Conservation (phyloP, 495 filamentous ascomycete genomes). For the Lentithecium fluviatile region DNA sequence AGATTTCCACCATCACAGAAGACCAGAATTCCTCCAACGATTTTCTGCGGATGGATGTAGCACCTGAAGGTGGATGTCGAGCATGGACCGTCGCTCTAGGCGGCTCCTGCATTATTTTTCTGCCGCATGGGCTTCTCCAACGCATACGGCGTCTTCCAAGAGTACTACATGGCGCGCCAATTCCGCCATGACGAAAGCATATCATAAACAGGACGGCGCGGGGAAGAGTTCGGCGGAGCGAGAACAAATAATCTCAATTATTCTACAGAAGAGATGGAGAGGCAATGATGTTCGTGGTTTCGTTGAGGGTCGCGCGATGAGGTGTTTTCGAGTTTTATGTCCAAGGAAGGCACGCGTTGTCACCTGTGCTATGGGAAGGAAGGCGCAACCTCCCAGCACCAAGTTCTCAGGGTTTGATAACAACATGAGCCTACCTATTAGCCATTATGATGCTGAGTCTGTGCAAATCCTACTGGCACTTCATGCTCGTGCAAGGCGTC, state of each 20-base stretch:
- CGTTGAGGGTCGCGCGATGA: too few species aligned
- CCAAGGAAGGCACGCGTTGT: too few species aligned
- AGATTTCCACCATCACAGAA: not conserved
- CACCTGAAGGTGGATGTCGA: slow-evolving; percentile 40
- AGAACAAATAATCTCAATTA: slow-evolving; percentile 52
- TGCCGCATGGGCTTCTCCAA: slow-evolving; percentile 61
- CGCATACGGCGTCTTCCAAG: slow-evolving; percentile 62
- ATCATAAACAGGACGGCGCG: slow-evolving; percentile 61
- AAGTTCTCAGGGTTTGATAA: slow-evolving; percentile 40
- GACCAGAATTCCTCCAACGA: not conserved
- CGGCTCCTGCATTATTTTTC: slow-evolving; percentile 47
- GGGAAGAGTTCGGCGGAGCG: slow-evolving; percentile 50
- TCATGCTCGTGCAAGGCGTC: slow-evolving; percentile 60
- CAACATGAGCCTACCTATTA: slow-evolving; percentile 43
- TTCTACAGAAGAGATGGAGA: not conserved
- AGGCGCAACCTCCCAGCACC: slow-evolving; percentile 47
- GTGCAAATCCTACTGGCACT: slow-evolving; percentile 59
- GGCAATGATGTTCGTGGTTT: too few species aligned
- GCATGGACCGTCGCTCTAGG: slow-evolving; percentile 39
- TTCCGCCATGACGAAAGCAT: slow-evolving; percentile 53
- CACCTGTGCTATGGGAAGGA: slow-evolving; percentile 54
- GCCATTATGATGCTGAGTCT: slow-evolving; percentile 59
- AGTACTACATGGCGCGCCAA: slow-evolving; percentile 57
- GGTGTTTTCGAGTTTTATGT: too few species aligned
- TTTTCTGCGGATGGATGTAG: slow-evolving; percentile 41